These are phyloP conservation scores for Sphaerulina vaccinii DNA, from an alignment of 2,329 filamentous ascomycete genomes.

Conservation along the genomic window DNA sequence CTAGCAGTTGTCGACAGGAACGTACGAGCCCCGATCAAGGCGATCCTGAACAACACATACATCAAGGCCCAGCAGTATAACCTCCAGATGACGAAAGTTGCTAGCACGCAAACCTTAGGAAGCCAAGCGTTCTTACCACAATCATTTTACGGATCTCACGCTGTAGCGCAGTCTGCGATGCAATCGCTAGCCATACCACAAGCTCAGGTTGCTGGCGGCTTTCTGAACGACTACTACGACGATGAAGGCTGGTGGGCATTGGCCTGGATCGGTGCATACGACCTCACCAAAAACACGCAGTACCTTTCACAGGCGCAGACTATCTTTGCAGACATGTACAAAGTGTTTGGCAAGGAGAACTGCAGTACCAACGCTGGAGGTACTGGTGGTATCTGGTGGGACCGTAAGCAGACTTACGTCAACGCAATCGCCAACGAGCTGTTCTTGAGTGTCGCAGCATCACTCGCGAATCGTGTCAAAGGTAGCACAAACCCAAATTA, in stretches of 20 bases:
- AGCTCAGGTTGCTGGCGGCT: slow-evolving; percentile 8
- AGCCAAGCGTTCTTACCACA: slow-evolving; percentile 10
- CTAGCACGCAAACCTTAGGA: slow-evolving; percentile 6
- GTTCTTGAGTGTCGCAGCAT: slow-evolving; percentile 55
- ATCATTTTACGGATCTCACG: slow-evolving; percentile 13
- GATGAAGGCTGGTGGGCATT: slow-evolving; percentile 57
- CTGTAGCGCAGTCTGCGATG: slow-evolving; percentile 11
- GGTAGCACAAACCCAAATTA: slow-evolving; percentile 43
- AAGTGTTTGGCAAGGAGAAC: slow-evolving; percentile 45
- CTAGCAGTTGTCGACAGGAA: slow-evolving; percentile 30
- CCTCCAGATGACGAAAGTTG: slow-evolving; percentile 17
- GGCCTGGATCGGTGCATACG: slow-evolving; percentile 56
- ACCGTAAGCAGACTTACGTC: slow-evolving; percentile 45
- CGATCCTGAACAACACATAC: slow-evolving; percentile 29
- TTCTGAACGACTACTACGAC: slow-evolving; percentile 46
- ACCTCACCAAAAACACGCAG: slow-evolving; percentile 46
- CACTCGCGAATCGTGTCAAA: slow-evolving; percentile 53
- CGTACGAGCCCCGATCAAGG: slow-evolving; percentile 16
- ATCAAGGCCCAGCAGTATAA: slow-evolving; percentile 32
- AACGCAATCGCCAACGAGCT: slow-evolving; percentile 59
- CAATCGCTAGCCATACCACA: slow-evolving; percentile 8
- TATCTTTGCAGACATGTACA: slow-evolving; percentile 51
- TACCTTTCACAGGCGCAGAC: slow-evolving; percentile 50
- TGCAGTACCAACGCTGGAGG: slow-evolving; percentile 29
- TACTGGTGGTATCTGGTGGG: slow-evolving; percentile 49